Percentiles rank a stretch among this genome's conserved stretches.
Conservation (phyloP, 129 eudicot genomes). For the Lactuca saligna region DNA sequence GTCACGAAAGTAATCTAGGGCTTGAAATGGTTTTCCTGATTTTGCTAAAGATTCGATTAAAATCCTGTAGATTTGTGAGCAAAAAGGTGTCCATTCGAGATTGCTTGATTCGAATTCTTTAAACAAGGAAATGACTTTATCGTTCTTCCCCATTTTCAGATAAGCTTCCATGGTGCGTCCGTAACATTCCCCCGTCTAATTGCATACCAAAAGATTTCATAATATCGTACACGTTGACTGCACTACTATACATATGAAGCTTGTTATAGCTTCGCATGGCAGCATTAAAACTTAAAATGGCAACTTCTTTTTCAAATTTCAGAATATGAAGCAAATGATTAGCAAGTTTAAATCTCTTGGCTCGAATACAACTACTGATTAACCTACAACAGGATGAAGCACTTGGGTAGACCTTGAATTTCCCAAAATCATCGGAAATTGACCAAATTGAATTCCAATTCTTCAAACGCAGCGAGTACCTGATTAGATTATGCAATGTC, state of each 20-base stretch:
- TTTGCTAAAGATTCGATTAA: constrained; percentile 67
- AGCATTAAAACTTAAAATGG: constrained; percentile 53
- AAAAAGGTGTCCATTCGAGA: constrained; percentile 31
- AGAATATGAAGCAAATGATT: constrained; percentile 45
- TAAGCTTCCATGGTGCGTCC: constrained; percentile 71
- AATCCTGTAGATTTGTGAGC: constrained; percentile 49
- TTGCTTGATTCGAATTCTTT: constrained; percentile 46
- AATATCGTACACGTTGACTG: constrained; percentile 43
- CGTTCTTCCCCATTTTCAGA: constrained; percentile 49
- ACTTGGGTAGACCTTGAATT: constrained; percentile 56
- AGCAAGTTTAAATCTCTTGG: constrained; percentile 65
- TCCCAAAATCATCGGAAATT: constrained; percentile 54
- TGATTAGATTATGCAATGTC: constrained; percentile 53
- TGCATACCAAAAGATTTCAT: constrained; percentile 49
- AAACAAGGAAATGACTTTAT: constrained; percentile 52
- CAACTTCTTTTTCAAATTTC: constrained; percentile 40
- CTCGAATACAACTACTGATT: constrained; percentile 57
- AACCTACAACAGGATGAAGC: constrained; percentile 53
- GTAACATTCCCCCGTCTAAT: constrained; percentile 56
- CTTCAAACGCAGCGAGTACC: constrained; percentile 59
- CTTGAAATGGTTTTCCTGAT: constrained; percentile 53
- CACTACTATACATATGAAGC: constrained; percentile 84
- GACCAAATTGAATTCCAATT: constrained; percentile 56
- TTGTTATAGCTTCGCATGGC: constrained; percentile 85
- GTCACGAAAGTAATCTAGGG: constrained; percentile 61